A percentile compares a stretch with the other conserved stretches of the same genome.
Conservation (phyloP, 225 moss, liverwort and hornwort genomes). For the Sphagnum tenellum region DNA sequence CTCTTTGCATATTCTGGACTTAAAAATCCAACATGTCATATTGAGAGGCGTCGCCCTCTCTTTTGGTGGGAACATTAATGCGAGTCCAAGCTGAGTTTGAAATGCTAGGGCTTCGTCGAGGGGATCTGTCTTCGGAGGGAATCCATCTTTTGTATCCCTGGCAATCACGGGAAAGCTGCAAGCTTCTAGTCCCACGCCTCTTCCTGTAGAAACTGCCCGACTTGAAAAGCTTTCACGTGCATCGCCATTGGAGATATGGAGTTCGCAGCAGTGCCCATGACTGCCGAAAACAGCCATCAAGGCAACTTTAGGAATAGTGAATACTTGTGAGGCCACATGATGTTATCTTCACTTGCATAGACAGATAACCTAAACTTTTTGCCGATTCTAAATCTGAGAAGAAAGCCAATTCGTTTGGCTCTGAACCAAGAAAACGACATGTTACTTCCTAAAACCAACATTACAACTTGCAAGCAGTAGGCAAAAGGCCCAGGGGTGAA, state of each 20-base stretch:
- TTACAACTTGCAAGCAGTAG: too few relatives aligned
- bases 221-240: slow-evolving; percentile 26
- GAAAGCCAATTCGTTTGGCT: background rate
- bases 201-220: slow-evolving; percentile 17
- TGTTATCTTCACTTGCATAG: background rate
- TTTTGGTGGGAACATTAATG: slow-evolving; percentile 21
- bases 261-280: slow-evolving; percentile 40
- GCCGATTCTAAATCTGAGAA: background rate
- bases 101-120: background rate
- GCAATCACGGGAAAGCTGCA: slow-evolving; percentile 17
- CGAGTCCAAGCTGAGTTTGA: slow-evolving; percentile 11
- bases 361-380: background rate
- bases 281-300: slow-evolving; percentile 26
- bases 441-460: too few relatives aligned
- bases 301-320: background rate
- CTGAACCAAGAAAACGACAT: too few relatives aligned
- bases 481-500: too few relatives aligned
- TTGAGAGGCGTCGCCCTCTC: slow-evolving; percentile 36
- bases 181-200: slow-evolving; percentile 15
- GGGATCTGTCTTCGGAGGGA: slow-evolving; percentile 19
- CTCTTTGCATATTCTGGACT: slow-evolving; percentile 51
- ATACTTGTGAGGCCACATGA: background rate
- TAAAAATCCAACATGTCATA: slow-evolving; percentile 18
- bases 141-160: slow-evolving; percentile 17
- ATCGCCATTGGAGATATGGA: slow-evolving; percentile 26